These are phyloP conservation scores for Rhodofomes roseus DNA, from an alignment of 1,284 basidiomycete species.

Conservation along the genomic window DNA sequence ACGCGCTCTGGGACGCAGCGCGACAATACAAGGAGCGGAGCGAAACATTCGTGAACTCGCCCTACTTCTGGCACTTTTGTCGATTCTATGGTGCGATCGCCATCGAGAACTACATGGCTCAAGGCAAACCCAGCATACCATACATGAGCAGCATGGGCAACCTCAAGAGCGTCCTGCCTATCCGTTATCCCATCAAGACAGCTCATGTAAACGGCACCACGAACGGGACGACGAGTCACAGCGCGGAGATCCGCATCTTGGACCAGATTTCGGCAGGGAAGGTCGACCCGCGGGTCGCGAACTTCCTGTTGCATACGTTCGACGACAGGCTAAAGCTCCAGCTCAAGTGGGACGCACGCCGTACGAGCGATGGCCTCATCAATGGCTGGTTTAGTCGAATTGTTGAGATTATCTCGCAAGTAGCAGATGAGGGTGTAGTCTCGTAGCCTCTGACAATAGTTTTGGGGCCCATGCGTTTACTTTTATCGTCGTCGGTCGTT, in stretches of 20 bases:
- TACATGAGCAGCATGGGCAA: slow-evolving; percentile 7
- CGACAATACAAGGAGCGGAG: not conserved
- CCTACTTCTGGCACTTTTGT: slow-evolving; percentile 2
- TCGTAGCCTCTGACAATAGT: too few relatives aligned
- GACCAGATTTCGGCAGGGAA: not conserved
- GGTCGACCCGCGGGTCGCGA: not conserved
- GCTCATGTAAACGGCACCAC: not conserved
- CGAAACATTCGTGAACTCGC: not conserved
- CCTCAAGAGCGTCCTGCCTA: not conserved
- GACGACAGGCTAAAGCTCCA: not conserved
- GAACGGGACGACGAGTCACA: not conserved
- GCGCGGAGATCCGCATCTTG: not conserved
- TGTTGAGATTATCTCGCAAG: slow-evolving; percentile 5
- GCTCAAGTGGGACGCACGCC: not conserved
- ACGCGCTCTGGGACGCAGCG: not conserved
- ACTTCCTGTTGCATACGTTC: not conserved
- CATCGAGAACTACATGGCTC: not conserved
- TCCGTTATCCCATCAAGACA: not conserved
- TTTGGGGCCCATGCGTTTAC: too few relatives aligned
- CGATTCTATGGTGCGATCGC: not conserved
- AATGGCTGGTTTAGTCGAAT: not conserved
- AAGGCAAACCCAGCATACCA: not conserved
- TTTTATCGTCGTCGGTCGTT: too few relatives aligned
- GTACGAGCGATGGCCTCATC: not conserved
- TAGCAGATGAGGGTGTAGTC: not conserved